Conservation (phyloP, 371 early-diverging fungal species). For the Haplosporangium sp. region DNA sequence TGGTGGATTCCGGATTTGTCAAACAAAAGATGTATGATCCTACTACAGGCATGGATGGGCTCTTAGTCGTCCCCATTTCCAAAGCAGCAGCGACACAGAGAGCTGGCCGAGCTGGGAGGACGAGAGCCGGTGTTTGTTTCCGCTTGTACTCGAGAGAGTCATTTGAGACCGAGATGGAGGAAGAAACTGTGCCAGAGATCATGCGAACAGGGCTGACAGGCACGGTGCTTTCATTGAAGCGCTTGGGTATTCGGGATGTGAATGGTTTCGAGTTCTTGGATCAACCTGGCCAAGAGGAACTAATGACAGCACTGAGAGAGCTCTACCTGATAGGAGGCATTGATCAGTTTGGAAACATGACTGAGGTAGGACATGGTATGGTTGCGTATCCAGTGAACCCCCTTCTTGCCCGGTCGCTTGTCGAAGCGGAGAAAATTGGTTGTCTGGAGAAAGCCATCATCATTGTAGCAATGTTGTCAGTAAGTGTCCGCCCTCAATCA, state of each 20-base stretch:
- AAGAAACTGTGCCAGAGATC: conserved; percentile 95
- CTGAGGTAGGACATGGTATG: conserved; percentile 94
- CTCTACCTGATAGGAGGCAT: conserved; percentile 96
- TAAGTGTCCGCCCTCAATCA: conserved; percentile 14
- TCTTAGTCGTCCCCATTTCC: conserved; percentile 80
- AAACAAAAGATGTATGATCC: conserved; percentile 90
- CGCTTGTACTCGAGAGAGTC: conserved; percentile 93
- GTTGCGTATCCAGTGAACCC: conserved; percentile 96
- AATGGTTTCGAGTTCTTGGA: conserved; percentile 98
- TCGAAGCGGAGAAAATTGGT: conserved; percentile 66
- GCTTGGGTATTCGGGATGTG: conserved; percentile 92
- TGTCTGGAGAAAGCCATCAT: conserved; percentile 69
- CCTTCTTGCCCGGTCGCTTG: conserved; percentile 88
- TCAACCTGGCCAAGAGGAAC: conserved; percentile 81
- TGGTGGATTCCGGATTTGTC: conserved; percentile 94
- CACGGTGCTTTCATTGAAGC: conserved; percentile 90
- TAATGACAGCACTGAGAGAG: conserved; percentile 80
- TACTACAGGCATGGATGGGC: conserved; percentile 86
- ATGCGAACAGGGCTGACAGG: conserved; percentile 91
- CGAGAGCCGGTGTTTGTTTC: conserved; percentile 92
- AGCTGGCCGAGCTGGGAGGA: conserved; percentile 96
- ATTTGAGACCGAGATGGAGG: conserved; percentile 87
- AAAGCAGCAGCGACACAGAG: conserved; percentile 97
- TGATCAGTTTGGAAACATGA: conserved; percentile 89
- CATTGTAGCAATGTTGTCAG: conserved; percentile 77